Percentiles rank a stretch among this genome's conserved stretches.
Conservation (phyloP, 108 stramenopile species). For the Skeletonema tropicum region DNA sequence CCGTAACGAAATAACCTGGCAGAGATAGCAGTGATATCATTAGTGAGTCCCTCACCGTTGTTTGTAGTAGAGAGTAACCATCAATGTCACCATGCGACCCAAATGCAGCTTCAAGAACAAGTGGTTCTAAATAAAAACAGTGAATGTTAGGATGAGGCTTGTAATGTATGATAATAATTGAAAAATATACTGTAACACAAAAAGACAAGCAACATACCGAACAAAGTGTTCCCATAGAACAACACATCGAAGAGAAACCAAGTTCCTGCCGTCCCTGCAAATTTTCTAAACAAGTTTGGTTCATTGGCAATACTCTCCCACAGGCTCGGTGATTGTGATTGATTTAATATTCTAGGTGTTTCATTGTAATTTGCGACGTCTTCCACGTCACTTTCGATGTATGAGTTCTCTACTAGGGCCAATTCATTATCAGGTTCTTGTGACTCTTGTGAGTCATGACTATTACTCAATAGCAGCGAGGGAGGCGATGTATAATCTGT, state of each 20-base stretch:
- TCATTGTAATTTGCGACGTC: constrained; percentile 15
- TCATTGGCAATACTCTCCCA: constrained; percentile 57
- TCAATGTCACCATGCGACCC: constrained; percentile 32
- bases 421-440: constrained; percentile 27
- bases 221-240: constrained; percentile 68
- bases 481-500: background rate
- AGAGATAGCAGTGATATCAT: constrained; percentile 65
- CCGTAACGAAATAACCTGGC: constrained; percentile 82
- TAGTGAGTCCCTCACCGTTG: constrained; percentile 37
- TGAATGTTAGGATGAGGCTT: too few relatives aligned
- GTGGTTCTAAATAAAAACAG: too few relatives aligned
- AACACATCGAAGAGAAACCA: constrained; percentile 78
- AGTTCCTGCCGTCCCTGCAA: constrained; percentile 65
- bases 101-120: constrained; percentile 64
- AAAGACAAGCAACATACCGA: too few relatives aligned
- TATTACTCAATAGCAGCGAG: background rate
- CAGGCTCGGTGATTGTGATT: constrained; percentile 10
- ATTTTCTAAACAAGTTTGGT: constrained; percentile 43
- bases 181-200: too few relatives aligned
- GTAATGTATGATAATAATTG: too few relatives aligned
- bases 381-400: constrained; percentile 22
- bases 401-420: constrained; percentile 36
- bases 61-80: constrained; percentile 36
- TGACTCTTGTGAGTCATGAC: background rate
- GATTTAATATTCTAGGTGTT: background rate